Percentiles rank a stretch among this genome's conserved stretches.
Evolutionary conservation across 805 yeast genomes (phyloP).

Genomic region (Saturnispora gosingensis): DNA sequence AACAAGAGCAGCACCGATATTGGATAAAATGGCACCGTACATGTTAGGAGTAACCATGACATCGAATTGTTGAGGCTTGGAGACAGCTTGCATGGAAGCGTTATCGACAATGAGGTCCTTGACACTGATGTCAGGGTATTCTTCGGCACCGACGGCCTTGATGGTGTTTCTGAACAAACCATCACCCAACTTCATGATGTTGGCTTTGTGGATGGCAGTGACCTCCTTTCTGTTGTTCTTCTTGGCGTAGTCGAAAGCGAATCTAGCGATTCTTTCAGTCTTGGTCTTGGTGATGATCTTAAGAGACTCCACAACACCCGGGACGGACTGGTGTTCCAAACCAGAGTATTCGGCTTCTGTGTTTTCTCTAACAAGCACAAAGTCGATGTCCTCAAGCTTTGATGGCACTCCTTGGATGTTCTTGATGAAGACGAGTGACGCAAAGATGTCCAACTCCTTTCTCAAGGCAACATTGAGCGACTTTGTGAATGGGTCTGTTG

Average conservation of each 20-base stretch:
- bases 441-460: constrained; percentile 92
- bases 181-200: constrained; percentile 97
- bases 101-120: constrained; percentile 96
- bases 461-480: constrained; percentile 94
- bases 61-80: constrained; percentile 96
- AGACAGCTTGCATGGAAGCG: constrained; percentile 99
- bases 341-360: constrained; percentile 99
- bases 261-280: constrained; percentile 95
- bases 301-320: constrained; percentile 95
- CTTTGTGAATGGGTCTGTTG: constrained; percentile 65
- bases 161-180: constrained; percentile 95
- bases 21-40: constrained; percentile 95
- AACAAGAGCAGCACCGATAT: constrained; percentile 93
- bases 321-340: constrained; percentile 92
- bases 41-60: constrained; percentile 96
- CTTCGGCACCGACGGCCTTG: constrained; percentile 74
- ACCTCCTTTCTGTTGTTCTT: constrained; percentile 87
- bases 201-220: constrained; percentile 97
- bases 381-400: constrained; percentile 79
- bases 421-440: constrained; percentile 89
- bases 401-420: constrained; percentile 91
- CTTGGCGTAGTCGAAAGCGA: constrained; percentile 91
- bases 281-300: constrained; percentile 91
- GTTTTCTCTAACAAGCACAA: constrained; percentile 95
- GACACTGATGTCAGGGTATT: constrained; percentile 74